A percentile compares a stretch with the other conserved stretches of the same genome.
These are phyloP conservation scores for Leishmania mexicana DNA, from an alignment of 208 protist genomes.

Conservation along the genomic window DNA sequence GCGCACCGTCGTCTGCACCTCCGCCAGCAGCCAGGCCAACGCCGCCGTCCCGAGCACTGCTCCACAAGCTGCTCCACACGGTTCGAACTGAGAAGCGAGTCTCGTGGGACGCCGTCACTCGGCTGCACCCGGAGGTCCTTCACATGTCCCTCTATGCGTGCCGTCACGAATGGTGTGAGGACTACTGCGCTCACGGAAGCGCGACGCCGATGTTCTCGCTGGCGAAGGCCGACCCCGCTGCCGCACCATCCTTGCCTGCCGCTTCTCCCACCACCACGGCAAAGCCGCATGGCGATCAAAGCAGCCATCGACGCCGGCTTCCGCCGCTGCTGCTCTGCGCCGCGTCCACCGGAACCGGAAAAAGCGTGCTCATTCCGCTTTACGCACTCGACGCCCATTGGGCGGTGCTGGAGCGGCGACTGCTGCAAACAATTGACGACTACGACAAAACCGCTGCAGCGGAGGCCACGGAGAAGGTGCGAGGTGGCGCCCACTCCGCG, in stretches of 20 bases:
- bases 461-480: background rate
- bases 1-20: background rate
- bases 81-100: constrained; percentile 29
- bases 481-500: background rate
- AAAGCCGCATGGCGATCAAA: background rate
- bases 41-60: constrained; percentile 27
- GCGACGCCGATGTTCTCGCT: constrained; percentile 15
- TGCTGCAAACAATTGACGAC: constrained; percentile 28
- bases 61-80: constrained; percentile 17
- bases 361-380: constrained; percentile 71
- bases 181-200: constrained; percentile 18
- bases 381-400: constrained; percentile 78
- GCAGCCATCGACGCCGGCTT: background rate
- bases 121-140: constrained; percentile 23
- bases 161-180: constrained; percentile 36
- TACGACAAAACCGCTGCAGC: constrained; percentile 8
- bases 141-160: constrained; percentile 38
- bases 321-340: constrained; percentile 56
- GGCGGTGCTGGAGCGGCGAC: constrained; percentile 36
- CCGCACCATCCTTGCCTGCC: background rate
- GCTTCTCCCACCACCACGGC: background rate
- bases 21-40: background rate
- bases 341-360: constrained; percentile 71
- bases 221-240: background rate
- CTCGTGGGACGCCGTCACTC: constrained; percentile 24